Evolutionary conservation across 768 basidiomycete species (phyloP).

Genomic region (Mycena sanguinolenta): DNA sequence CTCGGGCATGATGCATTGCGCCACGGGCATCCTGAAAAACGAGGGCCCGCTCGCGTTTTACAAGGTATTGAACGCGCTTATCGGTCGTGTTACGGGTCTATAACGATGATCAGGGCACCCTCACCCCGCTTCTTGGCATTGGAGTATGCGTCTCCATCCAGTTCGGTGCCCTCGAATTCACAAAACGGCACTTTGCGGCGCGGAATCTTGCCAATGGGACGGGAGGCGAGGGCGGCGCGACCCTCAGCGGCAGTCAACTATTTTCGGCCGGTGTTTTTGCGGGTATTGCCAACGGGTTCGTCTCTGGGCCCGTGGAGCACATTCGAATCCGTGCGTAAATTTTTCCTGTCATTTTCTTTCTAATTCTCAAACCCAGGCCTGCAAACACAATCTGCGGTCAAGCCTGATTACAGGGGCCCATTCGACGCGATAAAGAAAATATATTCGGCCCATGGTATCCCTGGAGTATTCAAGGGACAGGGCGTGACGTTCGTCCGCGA

Average conservation of each 20-base stretch:
- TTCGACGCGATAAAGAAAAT: conserved; percentile 92
- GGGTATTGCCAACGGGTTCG: conserved; percentile 91
- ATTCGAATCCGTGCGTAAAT: conserved; percentile 88
- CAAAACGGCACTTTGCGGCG: conserved; percentile 82
- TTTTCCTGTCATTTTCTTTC: not conserved
- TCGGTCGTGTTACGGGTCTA: conserved; percentile 16
- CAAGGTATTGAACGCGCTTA: conserved; percentile 70
- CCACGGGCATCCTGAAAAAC: conserved; percentile 89
- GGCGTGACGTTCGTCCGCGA: conserved; percentile 89
- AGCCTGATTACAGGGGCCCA: conserved; percentile 86
- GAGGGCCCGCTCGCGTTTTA: conserved; percentile 96
- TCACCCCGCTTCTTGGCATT: conserved; percentile 92
- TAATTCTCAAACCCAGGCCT: conserved; percentile 67
- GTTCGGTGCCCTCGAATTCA: conserved; percentile 89
- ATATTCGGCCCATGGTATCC: conserved; percentile 77
- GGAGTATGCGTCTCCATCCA: conserved; percentile 97
- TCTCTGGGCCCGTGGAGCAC: conserved; percentile 97
- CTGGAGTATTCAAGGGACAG: conserved; percentile 95
- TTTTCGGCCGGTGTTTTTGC: conserved; percentile 85
- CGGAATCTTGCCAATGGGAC: conserved; percentile 70
- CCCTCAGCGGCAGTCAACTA: conserved; percentile 74
- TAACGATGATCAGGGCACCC: conserved; percentile 74
- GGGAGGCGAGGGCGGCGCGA: conserved; percentile 76
- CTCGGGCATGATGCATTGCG: conserved; percentile 88
- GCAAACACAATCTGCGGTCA: conserved; percentile 88